These are phyloP conservation scores for Tolypocladium amazonense DNA, from an alignment of 2,329 filamentous ascomycete species.

Conservation along the genomic window DNA sequence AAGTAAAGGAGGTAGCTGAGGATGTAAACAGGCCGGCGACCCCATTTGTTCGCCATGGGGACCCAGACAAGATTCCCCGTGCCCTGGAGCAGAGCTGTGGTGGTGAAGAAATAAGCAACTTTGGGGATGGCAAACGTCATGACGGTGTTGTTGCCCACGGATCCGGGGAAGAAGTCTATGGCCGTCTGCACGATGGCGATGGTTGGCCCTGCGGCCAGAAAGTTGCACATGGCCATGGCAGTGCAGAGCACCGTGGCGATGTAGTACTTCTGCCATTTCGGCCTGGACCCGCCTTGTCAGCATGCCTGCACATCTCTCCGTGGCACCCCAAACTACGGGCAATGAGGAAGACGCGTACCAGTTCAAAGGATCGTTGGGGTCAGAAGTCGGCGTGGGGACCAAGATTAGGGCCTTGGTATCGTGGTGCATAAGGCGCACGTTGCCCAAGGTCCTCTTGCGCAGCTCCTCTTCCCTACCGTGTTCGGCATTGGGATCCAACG, in stretches of 20 bases:
- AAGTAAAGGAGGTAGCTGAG: constrained; percentile 32
- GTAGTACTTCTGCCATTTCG: constrained; percentile 36
- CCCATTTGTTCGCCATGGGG: constrained; percentile 33
- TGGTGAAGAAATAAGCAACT: constrained; percentile 42
- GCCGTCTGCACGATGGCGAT: constrained; percentile 38
- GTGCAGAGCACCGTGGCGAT: constrained; percentile 37
- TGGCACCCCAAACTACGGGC: neutral
- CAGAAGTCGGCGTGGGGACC: constrained; percentile 22
- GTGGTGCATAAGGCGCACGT: constrained; percentile 28
- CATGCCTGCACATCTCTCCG: too few relatives aligned
- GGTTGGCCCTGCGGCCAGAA: constrained; percentile 42
- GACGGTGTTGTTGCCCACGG: constrained; percentile 16
- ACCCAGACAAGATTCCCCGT: constrained; percentile 36
- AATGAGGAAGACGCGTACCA: constrained; percentile 21
- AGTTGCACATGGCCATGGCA: constrained; percentile 46
- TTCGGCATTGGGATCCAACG: constrained; percentile 4
- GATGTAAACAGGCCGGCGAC: constrained; percentile 31
- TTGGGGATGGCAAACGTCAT: constrained; percentile 24
- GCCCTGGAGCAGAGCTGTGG: constrained; percentile 37
- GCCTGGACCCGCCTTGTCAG: constrained; percentile 17
- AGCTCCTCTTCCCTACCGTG: constrained; percentile 1
- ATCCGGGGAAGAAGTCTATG: constrained; percentile 32
- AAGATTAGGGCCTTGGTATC: constrained; percentile 36
- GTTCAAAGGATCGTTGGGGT: constrained; percentile 26
- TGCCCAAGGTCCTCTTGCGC: constrained; percentile 23